Base-by-base conservation (phyloP, 176 grass and related monocot genomes). In the Poa pratensis region DNA sequence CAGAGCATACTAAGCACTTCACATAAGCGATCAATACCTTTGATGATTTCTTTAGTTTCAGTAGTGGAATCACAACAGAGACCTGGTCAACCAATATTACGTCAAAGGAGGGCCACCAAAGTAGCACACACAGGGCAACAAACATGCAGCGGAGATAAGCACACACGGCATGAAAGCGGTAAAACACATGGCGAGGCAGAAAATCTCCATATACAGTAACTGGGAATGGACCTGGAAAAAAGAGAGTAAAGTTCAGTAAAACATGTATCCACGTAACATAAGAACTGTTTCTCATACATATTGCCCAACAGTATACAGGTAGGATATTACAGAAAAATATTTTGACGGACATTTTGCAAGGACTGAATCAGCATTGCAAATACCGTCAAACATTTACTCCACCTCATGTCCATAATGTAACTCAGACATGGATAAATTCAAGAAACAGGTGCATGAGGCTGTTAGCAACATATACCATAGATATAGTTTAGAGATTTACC, bases 151-250 rank as follows among this genome's bases (percentile, higher is more conserved):
- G 93, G 83, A 99, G 87, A 90, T 96, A 99, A 62, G 91, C 93
- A 68, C 89, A 99, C 62, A 94, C 59, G 69, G 90, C 96, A 84
- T 99, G 96, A 57, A 99, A 99, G 35, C 82, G 76, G 75, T 96
- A 91, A 70, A 99, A 94, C 20, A 99, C 76, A 89, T 99, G 94
- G 66, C 90, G 88, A 67, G 96, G 96, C 67, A 95, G 76, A 79
- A 99, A 99, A 91, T 92, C 88, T 67, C 93, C 96, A 89, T 92
- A 94, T 51, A 96, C 96, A 48, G 87, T 95, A 78, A 99, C 96
- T 34, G 76, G 79, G 66, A 99, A 94, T 30, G 65, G 73, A 88
- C 93, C 91, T 99, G 86, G 61, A 80, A 73, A 67, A 87, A 0
- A 43, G 58, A 12, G 0, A 80, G 59, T 59, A 32, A 59, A 75